These are phyloP conservation scores for Stentor coeruleus DNA, from an alignment of 73 alveolate species.

Conservation along the genomic window DNA sequence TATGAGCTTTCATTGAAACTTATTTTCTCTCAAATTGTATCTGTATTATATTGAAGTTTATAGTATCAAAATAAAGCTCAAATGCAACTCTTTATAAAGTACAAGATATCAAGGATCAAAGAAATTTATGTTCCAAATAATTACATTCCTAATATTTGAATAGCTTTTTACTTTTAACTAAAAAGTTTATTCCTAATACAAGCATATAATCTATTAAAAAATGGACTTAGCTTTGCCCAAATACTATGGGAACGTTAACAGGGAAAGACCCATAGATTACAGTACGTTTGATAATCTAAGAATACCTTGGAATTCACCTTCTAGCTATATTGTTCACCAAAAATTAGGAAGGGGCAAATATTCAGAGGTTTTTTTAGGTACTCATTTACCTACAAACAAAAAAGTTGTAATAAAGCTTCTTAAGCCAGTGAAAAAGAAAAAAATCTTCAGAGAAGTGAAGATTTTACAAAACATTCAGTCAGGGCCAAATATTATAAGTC, in stretches of 20 bases:
- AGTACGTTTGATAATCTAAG: slow-evolving; percentile 68
- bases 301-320: slow-evolving; percentile 73
- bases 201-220: not conserved
- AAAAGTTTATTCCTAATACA: too few species aligned
- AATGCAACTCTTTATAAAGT: too few species aligned
- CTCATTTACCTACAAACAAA: slow-evolving; percentile 68
- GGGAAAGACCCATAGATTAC: slow-evolving; percentile 70
- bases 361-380: slow-evolving; percentile 91
- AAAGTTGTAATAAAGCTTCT: slow-evolving; percentile 84
- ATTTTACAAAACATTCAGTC: slow-evolving; percentile 90
- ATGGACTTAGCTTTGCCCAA: slow-evolving; percentile 20
- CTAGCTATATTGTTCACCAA: slow-evolving; percentile 82
- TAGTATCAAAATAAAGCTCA: too few species aligned
- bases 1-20: too few species aligned
- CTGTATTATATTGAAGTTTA: too few species aligned
- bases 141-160: too few species aligned
- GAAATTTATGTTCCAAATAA: too few species aligned
- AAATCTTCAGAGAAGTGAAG: slow-evolving; percentile 92
- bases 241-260: slow-evolving; percentile 41
- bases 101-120: too few species aligned
- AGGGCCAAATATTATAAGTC: slow-evolving; percentile 90
- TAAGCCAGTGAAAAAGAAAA: slow-evolving; percentile 96
- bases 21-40: too few species aligned
- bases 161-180: too few species aligned
- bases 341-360: slow-evolving; percentile 97